Conservation (phyloP, 768 basidiomycete genomes). For the Lactifluus volemus region DNA sequence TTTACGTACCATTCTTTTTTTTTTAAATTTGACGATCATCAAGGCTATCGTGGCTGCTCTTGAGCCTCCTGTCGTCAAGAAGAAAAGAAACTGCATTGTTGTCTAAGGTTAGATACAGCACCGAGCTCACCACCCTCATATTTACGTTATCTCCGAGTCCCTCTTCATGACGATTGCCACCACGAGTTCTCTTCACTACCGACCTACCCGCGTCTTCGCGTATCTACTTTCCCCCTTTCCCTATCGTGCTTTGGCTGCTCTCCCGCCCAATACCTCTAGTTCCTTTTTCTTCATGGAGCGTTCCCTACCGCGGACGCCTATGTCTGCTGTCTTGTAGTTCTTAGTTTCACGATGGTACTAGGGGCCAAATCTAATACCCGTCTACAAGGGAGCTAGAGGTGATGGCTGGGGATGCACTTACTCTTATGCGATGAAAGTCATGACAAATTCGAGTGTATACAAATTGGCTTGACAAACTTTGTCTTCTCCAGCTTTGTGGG, state of each 20-base stretch:
- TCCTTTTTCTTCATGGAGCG: constrained; percentile 14
- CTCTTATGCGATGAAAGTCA: not conserved
- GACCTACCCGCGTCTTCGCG: constrained; percentile 13
- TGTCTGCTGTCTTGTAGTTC: constrained; percentile 28
- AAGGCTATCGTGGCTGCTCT: constrained; percentile 98
- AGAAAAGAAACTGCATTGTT: constrained; percentile 72
- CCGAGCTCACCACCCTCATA: constrained; percentile 19
- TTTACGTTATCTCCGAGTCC: constrained; percentile 15
- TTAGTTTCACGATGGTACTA: constrained; percentile 26
- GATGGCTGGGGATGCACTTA: not conserved
- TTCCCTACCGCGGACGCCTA: constrained; percentile 7
- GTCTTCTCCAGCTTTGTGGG: no score
- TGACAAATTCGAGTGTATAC: not conserved
- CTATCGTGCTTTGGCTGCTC: constrained; percentile 19
- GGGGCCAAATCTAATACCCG: constrained; percentile 31
- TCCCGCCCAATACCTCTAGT: constrained; percentile 20
- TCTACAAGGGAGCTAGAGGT: constrained; percentile 21
- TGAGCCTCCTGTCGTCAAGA: constrained; percentile 90
- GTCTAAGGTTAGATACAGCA: constrained; percentile 43
- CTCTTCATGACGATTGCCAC: constrained; percentile 12
- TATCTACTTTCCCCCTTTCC: constrained; percentile 16
- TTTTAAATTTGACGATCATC: not conserved
- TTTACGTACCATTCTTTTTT: not conserved
- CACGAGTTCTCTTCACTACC: constrained; percentile 16
- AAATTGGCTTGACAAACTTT: not conserved